Conservation (phyloP, 2,329 filamentous ascomycete species). For the Aureobasidium zeae region DNA sequence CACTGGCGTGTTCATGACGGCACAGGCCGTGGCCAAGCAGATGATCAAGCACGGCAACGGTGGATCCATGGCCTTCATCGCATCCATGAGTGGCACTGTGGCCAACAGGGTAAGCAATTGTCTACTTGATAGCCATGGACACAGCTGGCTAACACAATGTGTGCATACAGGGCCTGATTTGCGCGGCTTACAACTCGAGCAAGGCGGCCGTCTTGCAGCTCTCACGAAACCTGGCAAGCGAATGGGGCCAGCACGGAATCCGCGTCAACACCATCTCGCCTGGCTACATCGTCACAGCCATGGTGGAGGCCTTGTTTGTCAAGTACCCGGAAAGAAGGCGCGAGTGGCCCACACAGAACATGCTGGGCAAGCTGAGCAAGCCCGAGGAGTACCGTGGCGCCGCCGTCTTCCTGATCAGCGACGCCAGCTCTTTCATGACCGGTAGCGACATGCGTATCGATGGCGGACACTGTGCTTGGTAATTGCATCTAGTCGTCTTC, state of each 20-base stretch:
- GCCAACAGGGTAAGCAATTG: constrained; percentile 50
- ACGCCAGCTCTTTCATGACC: constrained; percentile 46
- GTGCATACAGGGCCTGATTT: constrained; percentile 50
- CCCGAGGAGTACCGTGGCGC: constrained; percentile 32
- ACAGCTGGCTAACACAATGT: constrained; percentile 15
- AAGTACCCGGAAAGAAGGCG: constrained; percentile 56
- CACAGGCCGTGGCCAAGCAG: constrained; percentile 54
- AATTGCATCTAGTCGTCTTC: constrained; percentile 2
- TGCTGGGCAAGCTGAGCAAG: constrained; percentile 49
- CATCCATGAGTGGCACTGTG: constrained; percentile 52
- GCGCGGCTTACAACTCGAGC: constrained; percentile 63
- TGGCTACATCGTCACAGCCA: constrained; percentile 70
- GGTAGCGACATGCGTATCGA: constrained; percentile 46
- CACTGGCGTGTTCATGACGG: constrained; percentile 54
- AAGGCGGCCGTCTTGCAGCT: constrained; percentile 68
- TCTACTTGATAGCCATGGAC: not conserved
- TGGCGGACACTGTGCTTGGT: constrained; percentile 48
- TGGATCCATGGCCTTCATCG: constrained; percentile 54
- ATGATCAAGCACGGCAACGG: constrained; percentile 53
- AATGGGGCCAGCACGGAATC: constrained; percentile 65
- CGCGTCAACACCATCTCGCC: constrained; percentile 74
- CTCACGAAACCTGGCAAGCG: constrained; percentile 58
- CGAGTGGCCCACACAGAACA: constrained; percentile 79
- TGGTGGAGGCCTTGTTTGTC: constrained; percentile 73
- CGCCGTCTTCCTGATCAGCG: constrained; percentile 31